Base-by-base conservation (phyloP, 1,284 basidiomycete species). In the Pholiota adiposa region DNA sequence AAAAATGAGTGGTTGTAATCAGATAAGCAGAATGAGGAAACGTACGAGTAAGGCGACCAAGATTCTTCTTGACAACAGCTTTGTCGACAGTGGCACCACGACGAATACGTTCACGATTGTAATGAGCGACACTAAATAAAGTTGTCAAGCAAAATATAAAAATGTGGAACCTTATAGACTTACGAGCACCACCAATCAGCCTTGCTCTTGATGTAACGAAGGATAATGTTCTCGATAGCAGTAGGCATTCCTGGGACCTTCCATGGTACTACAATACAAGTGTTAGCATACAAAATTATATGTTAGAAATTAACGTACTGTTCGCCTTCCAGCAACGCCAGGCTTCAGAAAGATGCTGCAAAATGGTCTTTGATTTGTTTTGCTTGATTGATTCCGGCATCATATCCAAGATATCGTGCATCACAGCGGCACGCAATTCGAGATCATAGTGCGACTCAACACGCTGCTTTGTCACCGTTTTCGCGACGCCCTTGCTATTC, bases 281-380 rank as follows among this genome's bases (percentile, higher is more conserved):
- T 21, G 38, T 43, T 34, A 55, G 5, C 21, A 40, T 14, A 16
- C 40, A 9, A 51, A 40, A 44, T 40, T 27, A 7, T 27, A 29
- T 21, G 33, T 33, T 21, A 25, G 62, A 67, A 18, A 41, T 4
- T 11, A 66, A 81, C 82, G 76, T 76, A 82, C 89, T 97, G 75
- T 99, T 99, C 9, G 97, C 97, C 79, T 99, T 99, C 96, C 96
- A 98, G 77, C 94, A 96, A 69, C 96, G 86, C 96, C 97, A 99
- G 8, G 96, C 97, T 75, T 99, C 97, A 1, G 95, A 97, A 63
- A 99, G 77, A 74, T 99, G 97, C 75, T 98, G 96, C 71, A 99
- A 73, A 68, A 99, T 99, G 16, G 97, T 99, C 83, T 99, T 99
- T 48, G 94, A 90, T 83, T 99, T 98, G 82, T 98, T 98, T 76